Evolutionary conservation across 1,139 yeast species (phyloP), one percentile per base, ranked within the genome.

Genomic region (Kodamaea arcana): DNA sequence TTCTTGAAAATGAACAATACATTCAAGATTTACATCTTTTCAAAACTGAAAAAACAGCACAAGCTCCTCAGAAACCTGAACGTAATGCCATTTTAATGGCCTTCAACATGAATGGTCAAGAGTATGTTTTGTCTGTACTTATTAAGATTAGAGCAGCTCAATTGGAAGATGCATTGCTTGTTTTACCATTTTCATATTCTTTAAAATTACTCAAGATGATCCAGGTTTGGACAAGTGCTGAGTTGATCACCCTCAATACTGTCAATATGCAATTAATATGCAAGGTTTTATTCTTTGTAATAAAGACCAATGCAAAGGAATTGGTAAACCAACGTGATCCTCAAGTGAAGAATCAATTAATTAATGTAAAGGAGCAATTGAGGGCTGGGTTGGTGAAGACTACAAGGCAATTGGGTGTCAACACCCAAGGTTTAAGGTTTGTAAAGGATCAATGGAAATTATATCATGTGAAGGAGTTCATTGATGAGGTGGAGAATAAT

Each of bases 141-240:
- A 56, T 66, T 28, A 78, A 78, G 50, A 85, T 92, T 58, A 83
- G 74, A 49, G 78, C 95, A 1, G 75, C 95, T 0, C 96, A 92
- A 51, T 63, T 92, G 30, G 97, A 90, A 50, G 98, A 92, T 60
- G 95, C 97, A 1, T 69, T 92, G 37, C 64, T 92, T 34, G 94
- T 94, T 1, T 66, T 92, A 37, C 97, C 98, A 24, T 90, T 92
- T 51, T 87, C 95, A 11, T 84, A 83, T 56, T 81, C 90, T 3
- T 60, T 81, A 41, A 76, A 77, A 44, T 68, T 92, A 35, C 69
- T 92, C 44, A 71, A 70, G 47, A 84, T 88, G 49, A 75, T 90
- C 42, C 83, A 81, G 46, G 68, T 78, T 26, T 88, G 96, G 88
- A 78, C 94, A 27, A 62, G 64, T 38, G 62, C 71, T 30, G 61